Evolutionary conservation across 176 grass and related monocot genomes (phyloP).

Genomic region (Bonia amplexicaulis): DNA sequence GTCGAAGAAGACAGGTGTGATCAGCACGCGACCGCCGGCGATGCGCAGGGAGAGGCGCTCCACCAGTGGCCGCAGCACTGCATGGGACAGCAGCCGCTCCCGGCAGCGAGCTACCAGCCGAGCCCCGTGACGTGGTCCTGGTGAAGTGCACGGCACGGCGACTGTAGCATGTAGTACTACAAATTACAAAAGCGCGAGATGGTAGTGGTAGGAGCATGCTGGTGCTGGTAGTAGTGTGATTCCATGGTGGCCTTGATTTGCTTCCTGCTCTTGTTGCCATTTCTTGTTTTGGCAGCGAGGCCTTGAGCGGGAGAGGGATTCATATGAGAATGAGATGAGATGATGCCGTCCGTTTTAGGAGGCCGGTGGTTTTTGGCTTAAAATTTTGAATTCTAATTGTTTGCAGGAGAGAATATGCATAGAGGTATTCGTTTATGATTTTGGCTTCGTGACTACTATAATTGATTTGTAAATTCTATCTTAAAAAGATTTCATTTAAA

Average conservation of each 20-base stretch:
- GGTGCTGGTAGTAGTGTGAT: neutral
- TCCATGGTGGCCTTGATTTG: neutral
- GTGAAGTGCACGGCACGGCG: neutral
- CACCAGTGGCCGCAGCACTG: slow-evolving; percentile 18
- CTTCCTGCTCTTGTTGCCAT: neutral
- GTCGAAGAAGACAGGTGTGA: neutral
- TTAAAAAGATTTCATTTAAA: no score
- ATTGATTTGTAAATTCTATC: no score
- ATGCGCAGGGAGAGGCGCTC: neutral
- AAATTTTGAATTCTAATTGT: no score
- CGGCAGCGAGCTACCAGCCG: slow-evolving; percentile 26
- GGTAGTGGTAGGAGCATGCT: neutral
- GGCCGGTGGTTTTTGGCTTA: no score
- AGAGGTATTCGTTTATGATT: no score
- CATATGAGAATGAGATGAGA: neutral
- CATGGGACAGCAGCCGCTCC: slow-evolving; percentile 29
- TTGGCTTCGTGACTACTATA: no score
- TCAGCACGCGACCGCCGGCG: neutral
- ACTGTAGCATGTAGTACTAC: neutral
- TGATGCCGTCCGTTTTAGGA: neutral
- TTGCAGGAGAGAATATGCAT: no score
- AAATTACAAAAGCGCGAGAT: neutral
- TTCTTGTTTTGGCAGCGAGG: neutral
- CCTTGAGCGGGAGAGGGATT: neutral
- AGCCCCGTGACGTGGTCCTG: slow-evolving; percentile 30